These are phyloP conservation scores for Phaeoacremonium minimum DNA, from an alignment of 2,329 filamentous ascomycete genomes.

Conservation along the genomic window DNA sequence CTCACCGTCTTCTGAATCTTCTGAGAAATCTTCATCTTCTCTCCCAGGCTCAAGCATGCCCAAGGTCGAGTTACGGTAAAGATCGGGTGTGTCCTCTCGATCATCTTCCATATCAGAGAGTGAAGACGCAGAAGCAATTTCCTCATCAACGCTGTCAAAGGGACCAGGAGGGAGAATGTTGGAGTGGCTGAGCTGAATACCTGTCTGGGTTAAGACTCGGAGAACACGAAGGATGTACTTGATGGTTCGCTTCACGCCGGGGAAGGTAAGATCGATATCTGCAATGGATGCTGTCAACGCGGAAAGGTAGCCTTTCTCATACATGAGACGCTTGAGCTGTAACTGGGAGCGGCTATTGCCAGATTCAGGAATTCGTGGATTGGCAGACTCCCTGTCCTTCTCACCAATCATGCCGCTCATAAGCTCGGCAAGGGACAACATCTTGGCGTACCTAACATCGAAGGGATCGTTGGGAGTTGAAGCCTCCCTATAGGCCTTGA, in stretches of 20 bases:
- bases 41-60: constrained; percentile 87
- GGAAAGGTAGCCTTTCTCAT: constrained; percentile 92
- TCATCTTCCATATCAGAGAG: constrained; percentile 84
- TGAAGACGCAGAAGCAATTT: constrained; percentile 82
- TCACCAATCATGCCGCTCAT: constrained; percentile 90
- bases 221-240: constrained; percentile 94
- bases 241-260: constrained; percentile 86
- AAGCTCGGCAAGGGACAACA: constrained; percentile 83
- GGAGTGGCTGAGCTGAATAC: constrained; percentile 76
- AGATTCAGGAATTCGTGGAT: constrained; percentile 24
- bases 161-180: constrained; percentile 64
- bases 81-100: constrained; percentile 90
- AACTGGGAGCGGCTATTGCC: constrained; percentile 59
- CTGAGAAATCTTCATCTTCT: constrained; percentile 77
- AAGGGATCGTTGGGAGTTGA: constrained; percentile 73
- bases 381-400: constrained; percentile 58
- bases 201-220: constrained; percentile 81
- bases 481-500: constrained; percentile 89
- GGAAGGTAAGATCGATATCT: constrained; percentile 93
- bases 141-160: constrained; percentile 72
- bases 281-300: constrained; percentile 88
- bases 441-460: constrained; percentile 80
- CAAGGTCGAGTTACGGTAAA: constrained; percentile 93
- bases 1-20: constrained; percentile 60
- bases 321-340: constrained; percentile 92